phyloP scores from a whole-genome alignment of 306 rosid genomes.

The Sicyos baderoa region DNA sequence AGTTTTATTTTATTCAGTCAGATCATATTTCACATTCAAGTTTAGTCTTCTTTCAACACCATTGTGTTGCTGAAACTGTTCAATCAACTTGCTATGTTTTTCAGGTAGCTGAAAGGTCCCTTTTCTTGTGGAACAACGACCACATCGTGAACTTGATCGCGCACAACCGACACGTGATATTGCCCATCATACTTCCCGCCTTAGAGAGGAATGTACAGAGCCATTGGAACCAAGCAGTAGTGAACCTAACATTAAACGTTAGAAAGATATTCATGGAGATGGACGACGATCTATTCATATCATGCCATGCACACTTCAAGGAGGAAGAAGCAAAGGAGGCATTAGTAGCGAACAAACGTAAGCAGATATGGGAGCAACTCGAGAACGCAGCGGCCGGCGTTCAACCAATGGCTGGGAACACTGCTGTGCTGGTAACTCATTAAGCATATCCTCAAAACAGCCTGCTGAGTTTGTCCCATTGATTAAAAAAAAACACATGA shows the following conservation, averaged over 20 bases:
- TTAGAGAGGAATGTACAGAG: slow-evolving; percentile 61
- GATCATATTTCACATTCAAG: slow-evolving; percentile 11
- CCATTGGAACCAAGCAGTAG: slow-evolving; percentile 93
- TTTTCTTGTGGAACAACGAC: slow-evolving; percentile 92
- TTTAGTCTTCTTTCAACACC: background rate
- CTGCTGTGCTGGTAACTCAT: slow-evolving; percentile 73
- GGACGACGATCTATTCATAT: slow-evolving; percentile 69
- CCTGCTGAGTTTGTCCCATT: slow-evolving; percentile 26
- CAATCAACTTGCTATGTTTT: slow-evolving; percentile 19
- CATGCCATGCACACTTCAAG: slow-evolving; percentile 45
- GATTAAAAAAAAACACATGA: background rate
- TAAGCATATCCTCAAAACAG: slow-evolving; percentile 29
- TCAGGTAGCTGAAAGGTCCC: slow-evolving; percentile 97
- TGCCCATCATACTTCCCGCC: slow-evolving; percentile 72
- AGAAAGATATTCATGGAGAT: slow-evolving; percentile 84
- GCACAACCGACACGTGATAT: slow-evolving; percentile 67
- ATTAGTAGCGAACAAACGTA: slow-evolving; percentile 44
- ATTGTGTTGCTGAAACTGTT: slow-evolving; percentile 10
- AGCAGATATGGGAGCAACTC: slow-evolving; percentile 67
- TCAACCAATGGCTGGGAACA: slow-evolving; percentile 65
- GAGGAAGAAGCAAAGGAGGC: slow-evolving; percentile 55
- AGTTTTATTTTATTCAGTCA: background rate
- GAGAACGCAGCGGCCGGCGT: slow-evolving; percentile 61
- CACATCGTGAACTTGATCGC: slow-evolving; percentile 74
- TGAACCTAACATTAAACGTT: slow-evolving; percentile 61